A percentile compares a stretch with the other conserved stretches of the same genome.
phyloP scores from a whole-genome alignment of 257 asterid species.

The Petunia axillaris region DNA sequence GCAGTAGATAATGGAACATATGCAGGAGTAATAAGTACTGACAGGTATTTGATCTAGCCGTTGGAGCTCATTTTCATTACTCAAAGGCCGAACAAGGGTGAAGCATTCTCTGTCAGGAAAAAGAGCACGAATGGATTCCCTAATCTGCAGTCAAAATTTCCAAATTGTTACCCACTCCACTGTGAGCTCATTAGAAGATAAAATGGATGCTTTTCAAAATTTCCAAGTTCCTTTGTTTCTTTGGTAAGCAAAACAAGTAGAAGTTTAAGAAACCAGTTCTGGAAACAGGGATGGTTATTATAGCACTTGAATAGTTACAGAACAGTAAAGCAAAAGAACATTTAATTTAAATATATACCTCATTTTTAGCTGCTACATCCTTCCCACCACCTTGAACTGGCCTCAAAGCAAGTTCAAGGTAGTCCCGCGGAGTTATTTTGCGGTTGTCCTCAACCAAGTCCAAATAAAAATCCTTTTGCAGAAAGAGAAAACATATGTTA shows the following conservation, averaged over 20 bases:
- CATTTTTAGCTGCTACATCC: slow-evolving; percentile 89
- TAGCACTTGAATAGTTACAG: slow-evolving; percentile 8
- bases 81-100: slow-evolving; percentile 90
- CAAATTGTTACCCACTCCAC: slow-evolving; percentile 18
- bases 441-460: slow-evolving; percentile 84
- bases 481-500: not conserved
- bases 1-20: not conserved
- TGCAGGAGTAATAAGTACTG: slow-evolving; percentile 32
- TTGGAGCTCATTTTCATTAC: slow-evolving; percentile 84
- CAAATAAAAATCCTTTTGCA: slow-evolving; percentile 87
- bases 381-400: slow-evolving; percentile 78
- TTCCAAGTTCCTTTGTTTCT: not conserved
- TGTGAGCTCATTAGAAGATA: not conserved
- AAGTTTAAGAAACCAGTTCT: not conserved
- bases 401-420: slow-evolving; percentile 89
- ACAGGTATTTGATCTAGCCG: slow-evolving; percentile 86
- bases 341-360: slow-evolving; percentile 46
- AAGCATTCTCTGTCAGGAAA: slow-evolving; percentile 98
- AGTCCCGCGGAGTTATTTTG: slow-evolving; percentile 97
- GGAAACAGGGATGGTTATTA: not conserved
- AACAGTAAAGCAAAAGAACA: not conserved
- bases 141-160: slow-evolving; percentile 53
- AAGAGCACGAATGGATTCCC: slow-evolving; percentile 98
- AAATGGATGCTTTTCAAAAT: not conserved
- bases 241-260: not conserved